These are phyloP conservation scores for Akanthomyces lecanii DNA, from an alignment of 2,329 filamentous ascomycete genomes.

Conservation along the genomic window DNA sequence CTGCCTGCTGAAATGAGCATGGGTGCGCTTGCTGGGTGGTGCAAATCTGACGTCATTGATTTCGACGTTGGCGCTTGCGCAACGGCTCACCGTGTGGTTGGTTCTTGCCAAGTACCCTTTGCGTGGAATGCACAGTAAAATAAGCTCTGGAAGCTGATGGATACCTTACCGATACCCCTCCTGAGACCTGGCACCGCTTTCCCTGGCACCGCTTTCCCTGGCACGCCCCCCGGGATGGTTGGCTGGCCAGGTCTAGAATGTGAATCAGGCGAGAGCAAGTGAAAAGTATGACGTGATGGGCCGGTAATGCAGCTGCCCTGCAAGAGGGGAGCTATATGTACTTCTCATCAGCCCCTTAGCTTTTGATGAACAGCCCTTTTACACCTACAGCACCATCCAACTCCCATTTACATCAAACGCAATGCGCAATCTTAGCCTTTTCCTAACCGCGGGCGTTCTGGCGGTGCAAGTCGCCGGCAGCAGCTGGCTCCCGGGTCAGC, in stretches of 20 bases:
- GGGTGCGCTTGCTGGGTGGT: not conserved
- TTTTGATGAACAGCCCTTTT: not conserved
- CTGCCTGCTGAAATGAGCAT: not conserved
- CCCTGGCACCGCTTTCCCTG: not conserved
- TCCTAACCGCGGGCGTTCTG: constrained; percentile 63
- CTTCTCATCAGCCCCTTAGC: not conserved
- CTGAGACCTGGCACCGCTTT: not conserved
- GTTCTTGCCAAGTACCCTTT: constrained; percentile 2
- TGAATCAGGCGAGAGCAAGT: constrained; percentile 12
- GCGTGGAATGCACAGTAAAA: not conserved
- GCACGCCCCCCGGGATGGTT: not conserved
- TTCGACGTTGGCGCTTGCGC: not conserved
- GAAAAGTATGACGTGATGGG: constrained; percentile 16
- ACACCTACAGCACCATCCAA: not conserved
- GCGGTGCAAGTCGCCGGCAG: constrained; percentile 67
- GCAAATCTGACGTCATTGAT: constrained; percentile 16
- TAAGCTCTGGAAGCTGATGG: not conserved
- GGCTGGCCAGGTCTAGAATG: constrained; percentile 7
- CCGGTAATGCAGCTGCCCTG: constrained; percentile 8
- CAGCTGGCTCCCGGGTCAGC: constrained; percentile 73
- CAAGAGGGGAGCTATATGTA: constrained; percentile 5
- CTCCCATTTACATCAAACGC: constrained; percentile 25
- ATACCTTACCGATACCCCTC: constrained; percentile 5
- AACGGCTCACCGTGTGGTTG: not conserved
- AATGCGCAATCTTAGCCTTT: constrained; percentile 74